Conservation (phyloP, 768 basidiomycete genomes). For the Amanita jacksonii region DNA sequence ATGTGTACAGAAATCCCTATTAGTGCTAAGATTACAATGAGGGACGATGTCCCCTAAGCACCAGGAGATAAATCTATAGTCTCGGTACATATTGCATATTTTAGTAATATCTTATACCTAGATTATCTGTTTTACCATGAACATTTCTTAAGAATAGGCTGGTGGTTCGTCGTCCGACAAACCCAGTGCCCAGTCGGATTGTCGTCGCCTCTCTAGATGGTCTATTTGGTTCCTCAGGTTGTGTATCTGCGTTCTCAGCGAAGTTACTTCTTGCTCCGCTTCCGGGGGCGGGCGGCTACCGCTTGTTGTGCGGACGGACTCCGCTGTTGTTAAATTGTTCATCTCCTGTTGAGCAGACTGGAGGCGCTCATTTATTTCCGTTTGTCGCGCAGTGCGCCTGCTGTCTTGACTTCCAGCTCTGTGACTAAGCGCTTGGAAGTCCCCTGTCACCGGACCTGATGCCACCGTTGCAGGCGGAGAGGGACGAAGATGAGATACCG, state of each 20-base stretch:
- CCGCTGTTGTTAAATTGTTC: not conserved
- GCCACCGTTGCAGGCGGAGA: not conserved
- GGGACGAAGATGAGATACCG: too few relatives aligned
- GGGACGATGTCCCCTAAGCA: too few relatives aligned
- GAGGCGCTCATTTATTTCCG: conserved; percentile 4
- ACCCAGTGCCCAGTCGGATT: conserved; percentile 12
- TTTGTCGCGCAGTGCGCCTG: conserved; percentile 1
- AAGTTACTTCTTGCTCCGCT: conserved; percentile 4
- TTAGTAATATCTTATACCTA: too few relatives aligned
- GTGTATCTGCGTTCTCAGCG: conserved; percentile 8
- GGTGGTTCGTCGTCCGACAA: conserved; percentile 8
- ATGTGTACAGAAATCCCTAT: too few relatives aligned
- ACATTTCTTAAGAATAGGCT: too few relatives aligned
- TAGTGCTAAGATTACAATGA: too few relatives aligned
- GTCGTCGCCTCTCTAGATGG: conserved; percentile 6
- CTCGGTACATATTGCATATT: too few relatives aligned
- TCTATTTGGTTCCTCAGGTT: conserved; percentile 10
- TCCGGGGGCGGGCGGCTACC: not conserved
- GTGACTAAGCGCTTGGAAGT: not conserved
- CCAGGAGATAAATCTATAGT: too few relatives aligned
- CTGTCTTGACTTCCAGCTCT: not conserved
- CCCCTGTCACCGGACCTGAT: not conserved
- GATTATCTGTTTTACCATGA: too few relatives aligned
- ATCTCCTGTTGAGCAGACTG: conserved; percentile 2
- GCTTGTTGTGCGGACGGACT: not conserved